Base-by-base conservation (phyloP, 169 alveolate species). In the Plasmodium vivax region DNA sequence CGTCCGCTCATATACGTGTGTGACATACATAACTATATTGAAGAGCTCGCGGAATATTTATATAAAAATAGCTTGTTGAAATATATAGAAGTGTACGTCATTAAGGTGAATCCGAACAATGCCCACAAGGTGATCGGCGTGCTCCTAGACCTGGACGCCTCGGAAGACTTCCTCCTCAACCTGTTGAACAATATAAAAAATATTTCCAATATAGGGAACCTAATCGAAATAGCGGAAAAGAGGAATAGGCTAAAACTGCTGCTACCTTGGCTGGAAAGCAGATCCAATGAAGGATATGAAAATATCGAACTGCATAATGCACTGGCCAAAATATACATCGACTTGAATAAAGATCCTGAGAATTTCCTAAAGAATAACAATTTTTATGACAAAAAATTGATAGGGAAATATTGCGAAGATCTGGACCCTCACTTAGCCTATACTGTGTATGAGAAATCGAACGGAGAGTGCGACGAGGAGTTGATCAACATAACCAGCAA, bases 341-440 rank as follows among this genome's bases (percentile, higher is more conserved):
- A 99, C 94, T 98, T 99, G 84, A 98, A 99, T 92, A 96, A 98
- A 93, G 99, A 98, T 90, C 99, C 99, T 14, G 99, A 99, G 94
- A 97, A 97, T 83, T 99, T 98, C 97, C 96, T 99, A 83, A 98
- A 98, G 95, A 99, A 98, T 92, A 99, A 99, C 95, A 97, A 99
- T 92, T 98, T 96, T 95, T 99, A 99, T 96, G 99, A 99, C 95
- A 98, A 99, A 45, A 98, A 97, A 87, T 98, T 97, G 34, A 99
- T 99, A 56, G 99, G 99, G 16, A 98, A 98, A 96, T 99, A 97
- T 97, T 99, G 99, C 95, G 99, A 99, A 96, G 99, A 99, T 56
- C 97, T 99, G 92, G 99, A 99, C 96, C 99, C 99, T 16, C 99
- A 99, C 96, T 97, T 99, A 87, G 99, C 99, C n/a, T 98, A 97